Base-by-base conservation (phyloP, 768 basidiomycete species). In the Trichaptum fuscoviolaceum region DNA sequence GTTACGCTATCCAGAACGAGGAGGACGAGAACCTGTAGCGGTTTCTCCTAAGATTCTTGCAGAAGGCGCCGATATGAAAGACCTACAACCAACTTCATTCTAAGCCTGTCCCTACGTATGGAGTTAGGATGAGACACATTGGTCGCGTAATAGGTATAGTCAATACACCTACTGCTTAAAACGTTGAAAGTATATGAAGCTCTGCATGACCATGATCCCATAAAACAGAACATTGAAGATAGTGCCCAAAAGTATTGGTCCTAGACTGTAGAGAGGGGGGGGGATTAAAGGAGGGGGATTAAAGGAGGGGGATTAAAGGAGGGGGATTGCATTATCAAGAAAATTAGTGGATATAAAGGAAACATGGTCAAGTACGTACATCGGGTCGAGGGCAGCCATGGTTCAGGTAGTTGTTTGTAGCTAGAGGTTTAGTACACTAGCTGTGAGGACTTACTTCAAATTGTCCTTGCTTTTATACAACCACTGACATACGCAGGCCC, bases 1-100 rank as follows among this genome's bases (percentile, higher is more conserved):
- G 84, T 84, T 30, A 81, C 68, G 0, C 83, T 84, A 71, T 86
- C 85, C 57, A 79, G 81, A 7, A 82, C n/a, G 62, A 85, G 77
- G 2, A 85, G 73, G 27, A 80, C 65, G 57, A 69, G 63, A 57
- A 84, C 80, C 82, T 85, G 35, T 5, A 20, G 42, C 42, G 12
- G 42, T 12, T 20, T 4, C 42, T 15, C 15, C 15, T 20, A 52
- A 12, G 3, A 52, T 5, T 52, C 42, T 52, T 3, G 3, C 15
- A 52, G 2, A 3, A 15, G 42, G 2, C 12, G 42, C 15, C 30
- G 30, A 2, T 2, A 30, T 3, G 42, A 52, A 52, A 12, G 5
- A 4, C 20, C 15, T 52, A 85, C 84, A 64, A 84, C 79, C 0
- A 72, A 30, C 67, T 82, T 84, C 71, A 85, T 80, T 79, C 82